Conservation (phyloP, 192 early-diverging fungal species). For the Backusella liffmaniae region DNA sequence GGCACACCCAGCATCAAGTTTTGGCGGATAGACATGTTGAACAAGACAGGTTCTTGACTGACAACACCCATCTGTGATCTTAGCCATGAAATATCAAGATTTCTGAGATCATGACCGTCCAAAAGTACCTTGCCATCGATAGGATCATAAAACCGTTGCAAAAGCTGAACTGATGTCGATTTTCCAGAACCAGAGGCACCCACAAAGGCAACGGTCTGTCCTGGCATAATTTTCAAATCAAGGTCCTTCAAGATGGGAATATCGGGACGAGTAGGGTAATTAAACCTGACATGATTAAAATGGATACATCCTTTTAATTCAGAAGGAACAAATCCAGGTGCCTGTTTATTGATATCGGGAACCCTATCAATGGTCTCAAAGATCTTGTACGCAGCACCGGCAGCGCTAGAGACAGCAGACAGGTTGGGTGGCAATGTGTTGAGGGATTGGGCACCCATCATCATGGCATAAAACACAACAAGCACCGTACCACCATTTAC, state of each 20-base stretch:
- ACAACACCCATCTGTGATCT: slow-evolving; percentile 87
- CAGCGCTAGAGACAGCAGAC: slow-evolving; percentile 63
- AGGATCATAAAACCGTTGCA: slow-evolving; percentile 84
- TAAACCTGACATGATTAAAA: slow-evolving; percentile 72
- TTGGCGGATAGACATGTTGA: slow-evolving; percentile 67
- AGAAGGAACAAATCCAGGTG: slow-evolving; percentile 41
- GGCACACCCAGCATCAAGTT: slow-evolving; percentile 75
- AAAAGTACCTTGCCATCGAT: slow-evolving; percentile 52
- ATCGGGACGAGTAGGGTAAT: slow-evolving; percentile 80
- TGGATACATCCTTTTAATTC: slow-evolving; percentile 65
- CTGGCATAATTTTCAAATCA: slow-evolving; percentile 63
- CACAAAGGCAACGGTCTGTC: slow-evolving; percentile 86
- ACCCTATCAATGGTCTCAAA: slow-evolving; percentile 79
- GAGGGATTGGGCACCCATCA: slow-evolving; percentile 72
- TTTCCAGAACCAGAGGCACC: slow-evolving; percentile 85
- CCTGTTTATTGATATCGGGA: slow-evolving; percentile 67
- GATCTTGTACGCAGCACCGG: slow-evolving; percentile 80
- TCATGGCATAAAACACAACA: slow-evolving; percentile 82
- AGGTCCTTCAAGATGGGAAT: slow-evolving; percentile 73
- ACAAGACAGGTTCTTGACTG: slow-evolving; percentile 88
- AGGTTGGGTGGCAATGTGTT: slow-evolving; percentile 69
- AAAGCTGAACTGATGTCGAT: slow-evolving; percentile 76
- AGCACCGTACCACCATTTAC: slow-evolving; percentile 56
- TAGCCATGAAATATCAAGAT: slow-evolving; percentile 76
- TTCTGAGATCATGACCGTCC: slow-evolving; percentile 72